Conservation (phyloP, 2,329 filamentous ascomycete genomes). For the Zymoseptoria pseudotritici region DNA sequence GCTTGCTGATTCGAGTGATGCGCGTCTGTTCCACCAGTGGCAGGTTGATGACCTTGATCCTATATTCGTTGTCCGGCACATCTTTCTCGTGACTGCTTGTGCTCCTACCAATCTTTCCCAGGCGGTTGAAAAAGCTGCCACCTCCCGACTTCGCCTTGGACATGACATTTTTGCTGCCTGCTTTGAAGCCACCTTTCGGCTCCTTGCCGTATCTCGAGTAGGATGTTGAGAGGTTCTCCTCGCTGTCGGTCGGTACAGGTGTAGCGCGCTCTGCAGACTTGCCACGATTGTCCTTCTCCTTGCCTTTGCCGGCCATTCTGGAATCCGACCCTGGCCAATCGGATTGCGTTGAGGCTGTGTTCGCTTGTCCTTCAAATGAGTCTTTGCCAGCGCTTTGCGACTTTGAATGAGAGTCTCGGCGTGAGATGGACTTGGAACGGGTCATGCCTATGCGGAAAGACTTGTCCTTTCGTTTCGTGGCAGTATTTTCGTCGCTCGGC, state of each 20-base stretch:
- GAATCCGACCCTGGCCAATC: conserved; percentile 22
- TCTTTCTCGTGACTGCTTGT: conserved; percentile 61
- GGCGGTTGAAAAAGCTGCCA: conserved; percentile 17
- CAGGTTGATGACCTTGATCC: conserved; percentile 75
- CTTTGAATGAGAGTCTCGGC: conserved; percentile 26
- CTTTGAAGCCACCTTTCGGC: conserved; percentile 19
- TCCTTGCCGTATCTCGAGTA: conserved; percentile 17
- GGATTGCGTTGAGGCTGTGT: conserved; percentile 23
- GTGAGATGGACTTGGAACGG: conserved; percentile 22
- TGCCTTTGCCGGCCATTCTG: conserved; percentile 16
- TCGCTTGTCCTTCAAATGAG: conserved; percentile 19
- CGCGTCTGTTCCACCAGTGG: conserved; percentile 84
- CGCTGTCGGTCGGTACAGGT: conserved; percentile 14
- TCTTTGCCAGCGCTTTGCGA: conserved; percentile 13
- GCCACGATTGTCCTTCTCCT: conserved; percentile 23
- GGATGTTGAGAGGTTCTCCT: conserved; percentile 19
- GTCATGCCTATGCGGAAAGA: conserved; percentile 21
- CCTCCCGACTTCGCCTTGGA: conserved; percentile 20
- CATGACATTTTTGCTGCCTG: conserved; percentile 23
- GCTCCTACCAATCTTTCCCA: conserved; percentile 30
- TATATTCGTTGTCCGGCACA: conserved; percentile 70
- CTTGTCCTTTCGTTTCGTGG: conserved; percentile 21
- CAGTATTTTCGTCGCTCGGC: conserved; percentile 23
- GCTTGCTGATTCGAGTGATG: conserved; percentile 83
- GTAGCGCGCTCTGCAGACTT: conserved; percentile 27